Base-by-base conservation (phyloP, 192 early-diverging fungal species). In the Podila minutissima region DNA sequence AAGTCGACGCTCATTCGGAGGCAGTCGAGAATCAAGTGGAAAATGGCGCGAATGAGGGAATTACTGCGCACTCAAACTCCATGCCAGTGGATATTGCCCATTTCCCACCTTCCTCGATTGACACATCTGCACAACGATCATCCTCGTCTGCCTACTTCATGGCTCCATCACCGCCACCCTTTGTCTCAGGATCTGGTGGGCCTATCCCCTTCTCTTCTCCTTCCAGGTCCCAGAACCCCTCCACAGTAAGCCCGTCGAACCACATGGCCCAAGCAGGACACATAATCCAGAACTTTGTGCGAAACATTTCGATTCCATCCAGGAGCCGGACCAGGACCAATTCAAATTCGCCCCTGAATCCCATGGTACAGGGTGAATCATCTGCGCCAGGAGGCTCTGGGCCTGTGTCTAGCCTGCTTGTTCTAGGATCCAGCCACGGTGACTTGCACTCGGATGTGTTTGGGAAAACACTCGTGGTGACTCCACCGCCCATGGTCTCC, bases 271-370 rank as follows among this genome's bases (percentile, higher is more conserved):
- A 57, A 7, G 71, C 62, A 12, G 69, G 75, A 0, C 33, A 71
- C 32, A 67, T 78, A 69, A 68, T 81, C 12, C 70, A 68, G 48
- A 81, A 81, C 55, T 69, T 81, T 59, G 71, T 81, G 26, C 66
- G 77, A 13, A 81, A 73, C 48, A 69, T 81, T 20, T 59, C 65
- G 1, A 72, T 63, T 26, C 70, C 71, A 19, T 64, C 65, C n/a
- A 57, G 77, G 11, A 67, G 59, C 26, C 66, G 77, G 11, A 66
- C 57, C 28, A 69, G 77, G 24, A 73, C 77, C 55, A 81, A 73
- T 46, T 81, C 77, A 1, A 81, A 69, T 51, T 81, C 77, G 8
- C 65, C 65, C 13, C 61, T 72, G 17, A 79, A 79, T 26, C 65
- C 69, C 6, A 59, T 79, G 60, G 41, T 71, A 8, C 63, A 72